A percentile compares a stretch with the other conserved stretches of the same genome.
phyloP scores from a whole-genome alignment of 129 eudicot species.

The Artemisia argyi region DNA sequence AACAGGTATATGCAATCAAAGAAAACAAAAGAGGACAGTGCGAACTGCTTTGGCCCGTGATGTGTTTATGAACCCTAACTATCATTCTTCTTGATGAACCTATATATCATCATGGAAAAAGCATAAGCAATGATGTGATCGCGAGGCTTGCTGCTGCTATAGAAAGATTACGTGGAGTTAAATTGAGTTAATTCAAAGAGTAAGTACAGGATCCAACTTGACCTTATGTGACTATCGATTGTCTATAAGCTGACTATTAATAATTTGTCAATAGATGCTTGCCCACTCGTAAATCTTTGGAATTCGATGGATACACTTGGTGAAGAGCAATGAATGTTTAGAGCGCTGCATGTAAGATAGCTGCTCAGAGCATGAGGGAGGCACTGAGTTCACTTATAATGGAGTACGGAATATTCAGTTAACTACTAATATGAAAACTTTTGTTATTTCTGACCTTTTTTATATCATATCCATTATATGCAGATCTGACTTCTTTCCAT shows the following conservation, averaged over 20 bases:
- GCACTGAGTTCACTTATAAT: conserved; percentile 68
- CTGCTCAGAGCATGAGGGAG: conserved; percentile 91
- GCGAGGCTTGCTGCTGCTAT: conserved; percentile 52
- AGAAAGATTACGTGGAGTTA: conserved; percentile 60
- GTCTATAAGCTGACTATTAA: conserved; percentile 1
- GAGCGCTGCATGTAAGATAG: conserved; percentile 73
- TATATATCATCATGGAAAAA: conserved; percentile 9
- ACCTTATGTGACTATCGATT: not conserved
- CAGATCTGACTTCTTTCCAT: no score
- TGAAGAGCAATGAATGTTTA: conserved; percentile 89
- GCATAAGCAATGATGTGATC: conserved; percentile 57
- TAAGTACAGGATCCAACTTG: conserved; percentile 23
- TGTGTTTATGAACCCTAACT: no score
- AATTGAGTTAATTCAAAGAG: conserved; percentile 81
- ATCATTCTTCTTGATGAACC: no score
- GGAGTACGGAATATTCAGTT: conserved; percentile 60
- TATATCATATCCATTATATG: no score
- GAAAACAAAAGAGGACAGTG: no score
- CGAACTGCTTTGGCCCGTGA: no score
- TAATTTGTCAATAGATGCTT: conserved; percentile 41
- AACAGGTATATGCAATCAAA: no score
- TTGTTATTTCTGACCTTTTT: no score
- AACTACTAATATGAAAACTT: no score
- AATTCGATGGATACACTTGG: conserved; percentile 89
- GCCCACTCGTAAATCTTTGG: conserved; percentile 85